Evolutionary conservation across 352 stramenopile species (phyloP).

Genomic region (Phytophthora podocarpi): DNA sequence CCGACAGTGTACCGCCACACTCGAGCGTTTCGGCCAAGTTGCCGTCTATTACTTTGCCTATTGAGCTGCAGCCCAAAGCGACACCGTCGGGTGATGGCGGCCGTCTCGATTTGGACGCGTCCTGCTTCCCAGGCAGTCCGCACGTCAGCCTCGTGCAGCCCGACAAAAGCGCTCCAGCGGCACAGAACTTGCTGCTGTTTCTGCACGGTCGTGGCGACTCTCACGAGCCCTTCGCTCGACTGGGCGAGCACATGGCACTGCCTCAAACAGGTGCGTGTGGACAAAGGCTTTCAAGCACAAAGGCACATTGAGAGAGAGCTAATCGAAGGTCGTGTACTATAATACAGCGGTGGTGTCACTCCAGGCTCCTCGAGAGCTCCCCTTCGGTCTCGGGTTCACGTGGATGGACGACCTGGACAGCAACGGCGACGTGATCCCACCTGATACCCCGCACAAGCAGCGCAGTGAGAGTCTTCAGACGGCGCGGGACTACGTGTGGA

Average conservation of each 20-base stretch:
- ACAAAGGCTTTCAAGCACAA: no score
- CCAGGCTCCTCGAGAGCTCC: slow-evolving; percentile 56
- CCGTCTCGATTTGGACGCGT: slow-evolving; percentile 29
- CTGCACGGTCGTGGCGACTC: slow-evolving; percentile 68
- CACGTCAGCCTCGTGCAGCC: slow-evolving; percentile 38
- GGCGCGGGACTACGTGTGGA: slow-evolving; percentile 44
- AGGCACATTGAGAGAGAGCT: not conserved
- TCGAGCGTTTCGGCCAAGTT: not conserved
- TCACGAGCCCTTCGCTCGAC: slow-evolving; percentile 51
- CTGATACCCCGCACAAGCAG: slow-evolving; percentile 32
- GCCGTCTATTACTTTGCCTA: slow-evolving; percentile 4
- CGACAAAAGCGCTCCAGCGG: slow-evolving; percentile 17
- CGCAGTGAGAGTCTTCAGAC: slow-evolving; percentile 56
- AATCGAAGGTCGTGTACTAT: not conserved
- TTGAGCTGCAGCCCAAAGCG: slow-evolving; percentile 21
- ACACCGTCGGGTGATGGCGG: slow-evolving; percentile 4
- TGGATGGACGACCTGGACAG: slow-evolving; percentile 66
- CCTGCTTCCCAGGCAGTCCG: slow-evolving; percentile 19
- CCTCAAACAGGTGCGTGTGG: slow-evolving; percentile 62
- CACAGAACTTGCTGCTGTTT: slow-evolving; percentile 67
- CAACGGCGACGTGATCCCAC: slow-evolving; percentile 52
- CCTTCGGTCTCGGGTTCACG: slow-evolving; percentile 57
- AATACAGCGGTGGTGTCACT: slow-evolving; percentile 48
- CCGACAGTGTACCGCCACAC: not conserved
- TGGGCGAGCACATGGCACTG: slow-evolving; percentile 59